Evolutionary conservation across 805 yeast species (phyloP), one percentile per base, ranked within the genome.

Genomic region (Nakazawaea ishiwadae): DNA sequence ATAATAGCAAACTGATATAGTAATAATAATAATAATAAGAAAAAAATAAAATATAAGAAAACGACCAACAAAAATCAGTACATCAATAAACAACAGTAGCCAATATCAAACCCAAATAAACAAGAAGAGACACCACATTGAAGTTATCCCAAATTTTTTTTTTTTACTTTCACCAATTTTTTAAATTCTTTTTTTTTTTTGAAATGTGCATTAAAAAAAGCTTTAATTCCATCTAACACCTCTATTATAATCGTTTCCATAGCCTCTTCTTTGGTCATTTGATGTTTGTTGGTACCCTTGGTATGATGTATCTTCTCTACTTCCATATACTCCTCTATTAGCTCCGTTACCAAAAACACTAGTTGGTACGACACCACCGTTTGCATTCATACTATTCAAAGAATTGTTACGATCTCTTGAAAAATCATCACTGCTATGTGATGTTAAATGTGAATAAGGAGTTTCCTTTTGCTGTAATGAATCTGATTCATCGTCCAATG

Each of bases 401-500:
- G 56, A 52, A 21, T 50, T 48, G 2, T 51, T 31, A 20, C 58
- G 46, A 32, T 46, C 48, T 31, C 59, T 58, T 35, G 51, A 8
- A 24, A 30, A 31, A 31, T 9, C 21, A 16, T 35, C 37, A 11
- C 15, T 14, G 16, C 35, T 34, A 15, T 21, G 16, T 3, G 35
- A 15, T 11, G 31, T 15, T n/a, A 55, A 54, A 34, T 59, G 58
- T 3, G 55, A 50, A 23, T 55, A 39, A 1, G 55, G 57, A 26
- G 57, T 50, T 29, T 53, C 60, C 39, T 59, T 60, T 4, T 39
- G 42, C 14, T 33, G 37, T 15, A 39, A 39, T 16, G 43, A 23
- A 54, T 42, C 12, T 53, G 30, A 42, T 49, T 59, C 41, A 20
- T 55, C 59, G 16, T 50, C 59, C 32, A 64, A 52, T 31, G 63